Conservation (phyloP, 1,284 basidiomycete genomes). For the Ustilago shanxiensis region DNA sequence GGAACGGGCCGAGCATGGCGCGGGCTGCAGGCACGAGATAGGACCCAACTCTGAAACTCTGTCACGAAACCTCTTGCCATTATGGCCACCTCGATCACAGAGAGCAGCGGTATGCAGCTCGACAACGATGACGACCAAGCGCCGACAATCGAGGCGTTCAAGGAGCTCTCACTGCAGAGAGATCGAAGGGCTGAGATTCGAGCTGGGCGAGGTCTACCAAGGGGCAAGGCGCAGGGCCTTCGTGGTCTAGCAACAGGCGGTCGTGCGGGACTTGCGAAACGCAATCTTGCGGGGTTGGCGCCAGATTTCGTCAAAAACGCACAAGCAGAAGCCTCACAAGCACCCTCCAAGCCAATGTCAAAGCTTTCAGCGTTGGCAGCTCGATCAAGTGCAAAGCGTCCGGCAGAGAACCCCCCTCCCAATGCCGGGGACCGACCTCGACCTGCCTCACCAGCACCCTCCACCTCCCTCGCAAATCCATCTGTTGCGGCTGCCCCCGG, state of each 20-base stretch:
- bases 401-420: constrained; percentile 27
- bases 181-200: constrained; percentile 37
- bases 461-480: constrained; percentile 7
- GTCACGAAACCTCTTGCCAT: constrained; percentile 8
- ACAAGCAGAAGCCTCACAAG: constrained; percentile 4
- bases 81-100: constrained; percentile 19
- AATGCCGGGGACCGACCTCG: constrained; percentile 18
- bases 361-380: constrained; percentile 49
- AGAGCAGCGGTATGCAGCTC: constrained; percentile 28
- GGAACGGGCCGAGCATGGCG: constrained; percentile 28
- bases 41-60: constrained; percentile 26
- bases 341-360: constrained; percentile 34
- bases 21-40: background rate
- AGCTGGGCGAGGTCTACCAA: constrained; percentile 28
- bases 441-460: constrained; percentile 25
- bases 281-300: constrained; percentile 46
- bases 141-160: constrained; percentile 75
- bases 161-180: constrained; percentile 63
- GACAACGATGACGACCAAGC: constrained; percentile 25
- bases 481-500: background rate
- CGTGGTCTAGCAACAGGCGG: constrained; percentile 47
- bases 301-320: constrained; percentile 33
- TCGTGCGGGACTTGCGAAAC: constrained; percentile 50
- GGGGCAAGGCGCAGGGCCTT: constrained; percentile 42
- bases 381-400: constrained; percentile 43